These are phyloP conservation scores for Desmodesmus armatus DNA, from an alignment of 139 green algal genomes.

Conservation along the genomic window DNA sequence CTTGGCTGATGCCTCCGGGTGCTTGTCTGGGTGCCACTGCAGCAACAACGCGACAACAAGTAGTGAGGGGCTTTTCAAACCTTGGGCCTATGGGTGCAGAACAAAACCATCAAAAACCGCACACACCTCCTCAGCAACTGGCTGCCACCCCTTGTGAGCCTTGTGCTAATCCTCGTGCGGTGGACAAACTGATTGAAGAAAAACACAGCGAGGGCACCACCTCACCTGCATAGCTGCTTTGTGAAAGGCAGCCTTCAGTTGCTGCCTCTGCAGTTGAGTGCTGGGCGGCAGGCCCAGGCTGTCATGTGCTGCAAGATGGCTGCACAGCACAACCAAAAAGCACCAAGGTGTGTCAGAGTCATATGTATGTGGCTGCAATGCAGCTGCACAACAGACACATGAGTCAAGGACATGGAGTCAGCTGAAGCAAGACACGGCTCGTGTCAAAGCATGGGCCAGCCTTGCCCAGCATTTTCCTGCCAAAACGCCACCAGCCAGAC, in stretches of 20 bases:
- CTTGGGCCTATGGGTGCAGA: background rate
- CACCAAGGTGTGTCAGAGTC: background rate
- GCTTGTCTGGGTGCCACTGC: conserved; percentile 43
- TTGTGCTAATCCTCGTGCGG: background rate
- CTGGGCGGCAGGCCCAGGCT: conserved; percentile 22
- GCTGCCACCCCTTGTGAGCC: no score
- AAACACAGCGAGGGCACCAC: background rate
- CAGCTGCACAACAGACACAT: background rate
- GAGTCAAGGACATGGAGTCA: background rate
- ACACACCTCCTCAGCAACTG: background rate
- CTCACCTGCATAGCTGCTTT: conserved; percentile 46
- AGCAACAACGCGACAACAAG: no score
- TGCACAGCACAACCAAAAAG: background rate
- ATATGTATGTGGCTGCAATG: background rate
- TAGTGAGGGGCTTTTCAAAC: no score
- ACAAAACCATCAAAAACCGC: background rate
- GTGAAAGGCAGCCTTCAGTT: conserved; percentile 37
- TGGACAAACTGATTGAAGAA: background rate
- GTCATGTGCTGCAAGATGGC: conserved; percentile 5
- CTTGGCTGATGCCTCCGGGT: background rate
- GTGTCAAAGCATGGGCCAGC: background rate
- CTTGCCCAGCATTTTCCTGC: background rate
- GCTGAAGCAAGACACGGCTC: background rate
- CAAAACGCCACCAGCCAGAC: background rate
- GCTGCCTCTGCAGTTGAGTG: background rate